Evolutionary conservation across 768 basidiomycete species (phyloP).

Genomic region (Leccinum boreale): DNA sequence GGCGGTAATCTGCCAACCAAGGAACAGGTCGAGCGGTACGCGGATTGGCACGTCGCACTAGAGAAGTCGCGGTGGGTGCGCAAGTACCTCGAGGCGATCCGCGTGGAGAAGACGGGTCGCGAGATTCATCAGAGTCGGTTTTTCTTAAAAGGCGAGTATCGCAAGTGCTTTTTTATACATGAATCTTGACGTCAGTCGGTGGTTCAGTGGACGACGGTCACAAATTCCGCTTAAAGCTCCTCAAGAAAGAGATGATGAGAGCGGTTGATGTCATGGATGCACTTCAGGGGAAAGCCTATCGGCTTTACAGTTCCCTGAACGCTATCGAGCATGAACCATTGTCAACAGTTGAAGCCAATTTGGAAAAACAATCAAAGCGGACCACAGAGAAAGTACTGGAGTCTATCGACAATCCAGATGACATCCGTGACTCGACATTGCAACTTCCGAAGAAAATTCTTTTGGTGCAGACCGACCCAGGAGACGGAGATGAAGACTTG

Average conservation of each 20-base stretch:
- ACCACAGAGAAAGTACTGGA: background rate
- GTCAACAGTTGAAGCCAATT: background rate
- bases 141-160: conserved; percentile 29
- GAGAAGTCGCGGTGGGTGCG: conserved; percentile 23
- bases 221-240: conserved; percentile 27
- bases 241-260: conserved; percentile 28
- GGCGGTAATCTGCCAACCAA: conserved; percentile 16
- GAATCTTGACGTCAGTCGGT: background rate
- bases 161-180: background rate
- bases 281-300: conserved; percentile 17
- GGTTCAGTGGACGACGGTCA: conserved; percentile 30
- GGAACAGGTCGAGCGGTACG: conserved; percentile 10
- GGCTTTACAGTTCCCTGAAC: conserved; percentile 15
- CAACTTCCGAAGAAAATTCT: background rate
- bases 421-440: background rate
- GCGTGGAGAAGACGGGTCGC: conserved; percentile 30
- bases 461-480: background rate
- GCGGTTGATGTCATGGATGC: conserved; percentile 19
- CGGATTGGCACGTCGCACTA: conserved; percentile 10
- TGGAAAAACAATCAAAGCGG: background rate
- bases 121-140: conserved; percentile 32
- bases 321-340: background rate
- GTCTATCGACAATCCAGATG: background rate
- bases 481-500: conserved; percentile 15
- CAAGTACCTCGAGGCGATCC: conserved; percentile 32